Percentiles rank a stretch among this genome's conserved stretches.
phyloP scores from a whole-genome alignment of 768 basidiomycete genomes.

The Mycena latifolia region DNA sequence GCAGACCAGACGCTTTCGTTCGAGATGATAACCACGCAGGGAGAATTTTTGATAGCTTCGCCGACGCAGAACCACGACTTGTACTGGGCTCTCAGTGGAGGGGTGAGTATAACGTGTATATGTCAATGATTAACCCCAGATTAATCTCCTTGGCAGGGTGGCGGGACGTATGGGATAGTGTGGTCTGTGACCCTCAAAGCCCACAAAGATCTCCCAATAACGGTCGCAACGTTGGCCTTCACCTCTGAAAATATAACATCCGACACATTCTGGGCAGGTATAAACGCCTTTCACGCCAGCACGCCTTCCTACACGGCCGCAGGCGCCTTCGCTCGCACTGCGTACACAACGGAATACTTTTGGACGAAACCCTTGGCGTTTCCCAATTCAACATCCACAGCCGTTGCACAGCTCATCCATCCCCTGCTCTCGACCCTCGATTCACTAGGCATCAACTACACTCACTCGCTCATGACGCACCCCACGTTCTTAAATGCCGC shows the following conservation, averaged over 20 bases:
- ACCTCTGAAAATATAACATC: background rate
- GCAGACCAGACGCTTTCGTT: conserved; percentile 45
- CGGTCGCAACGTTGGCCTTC: background rate
- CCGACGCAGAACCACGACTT: conserved; percentile 52
- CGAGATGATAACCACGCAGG: conserved; percentile 56
- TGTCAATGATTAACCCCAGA: background rate
- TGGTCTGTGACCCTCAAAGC: conserved; percentile 32
- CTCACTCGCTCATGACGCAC: background rate
- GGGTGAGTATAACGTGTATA: conserved; percentile 28
- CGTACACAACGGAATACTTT: background rate
- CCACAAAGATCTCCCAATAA: conserved; percentile 22
- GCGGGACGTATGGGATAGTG: conserved; percentile 32
- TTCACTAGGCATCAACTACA: conserved; percentile 3
- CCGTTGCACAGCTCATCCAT: background rate
- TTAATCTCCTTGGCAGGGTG: conserved; percentile 16
- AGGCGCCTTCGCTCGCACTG: conserved; percentile 2
- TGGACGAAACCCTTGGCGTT: background rate
- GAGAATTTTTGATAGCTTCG: conserved; percentile 45
- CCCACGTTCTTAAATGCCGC: conserved; percentile 6
- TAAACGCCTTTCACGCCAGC: conserved; percentile 10
- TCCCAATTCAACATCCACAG: background rate
- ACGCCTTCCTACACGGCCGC: conserved; percentile 7
- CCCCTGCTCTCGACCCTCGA: conserved; percentile 3
- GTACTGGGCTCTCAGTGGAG: conserved; percentile 53
- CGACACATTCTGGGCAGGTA: conserved; percentile 15